These are phyloP conservation scores for Bipolaris oryzae DNA, from an alignment of 2,329 filamentous ascomycete species.

Conservation along the genomic window DNA sequence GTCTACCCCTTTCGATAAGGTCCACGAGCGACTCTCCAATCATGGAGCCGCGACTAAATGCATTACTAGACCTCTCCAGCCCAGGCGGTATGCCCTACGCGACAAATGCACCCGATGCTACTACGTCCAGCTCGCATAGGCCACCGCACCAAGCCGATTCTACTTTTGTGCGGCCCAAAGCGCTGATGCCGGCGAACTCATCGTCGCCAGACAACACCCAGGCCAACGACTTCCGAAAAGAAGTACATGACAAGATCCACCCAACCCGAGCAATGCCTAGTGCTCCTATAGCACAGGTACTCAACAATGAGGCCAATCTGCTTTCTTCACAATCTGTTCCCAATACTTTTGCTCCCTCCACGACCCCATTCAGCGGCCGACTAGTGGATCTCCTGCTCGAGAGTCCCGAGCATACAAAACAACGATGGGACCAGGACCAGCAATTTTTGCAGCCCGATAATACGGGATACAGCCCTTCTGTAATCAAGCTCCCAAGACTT, in stretches of 20 bases:
- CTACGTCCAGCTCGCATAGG: constrained; percentile 2
- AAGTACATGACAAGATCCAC: constrained; percentile 6
- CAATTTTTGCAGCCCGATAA: constrained; percentile 19
- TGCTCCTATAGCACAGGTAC: constrained; percentile 45
- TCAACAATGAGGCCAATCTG: constrained; percentile 35
- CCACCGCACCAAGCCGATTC: constrained; percentile 6
- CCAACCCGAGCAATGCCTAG: constrained; percentile 24
- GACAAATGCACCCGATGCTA: not conserved
- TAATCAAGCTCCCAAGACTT: constrained; percentile 49
- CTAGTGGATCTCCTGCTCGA: constrained; percentile 39
- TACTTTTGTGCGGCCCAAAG: constrained; percentile 11
- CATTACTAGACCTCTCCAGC: constrained; percentile 11
- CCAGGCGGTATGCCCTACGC: constrained; percentile 4
- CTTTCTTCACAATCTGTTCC: constrained; percentile 19
- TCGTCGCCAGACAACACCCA: constrained; percentile 5
- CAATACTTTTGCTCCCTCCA: constrained; percentile 16
- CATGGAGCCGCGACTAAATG: constrained; percentile 16
- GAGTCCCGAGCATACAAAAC: constrained; percentile 21
- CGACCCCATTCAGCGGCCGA: constrained; percentile 37
- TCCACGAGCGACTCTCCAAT: constrained; percentile 13
- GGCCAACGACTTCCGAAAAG: constrained; percentile 7
- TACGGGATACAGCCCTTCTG: constrained; percentile 24
- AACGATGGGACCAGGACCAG: constrained; percentile 30
- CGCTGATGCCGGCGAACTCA: constrained; percentile 11
- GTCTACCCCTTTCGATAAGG: constrained; percentile 13